A percentile compares a stretch with the other conserved stretches of the same genome.
Evolutionary conservation across 2,329 filamentous ascomycete genomes (phyloP).

Genomic region (Penicillium verrucosum): DNA sequence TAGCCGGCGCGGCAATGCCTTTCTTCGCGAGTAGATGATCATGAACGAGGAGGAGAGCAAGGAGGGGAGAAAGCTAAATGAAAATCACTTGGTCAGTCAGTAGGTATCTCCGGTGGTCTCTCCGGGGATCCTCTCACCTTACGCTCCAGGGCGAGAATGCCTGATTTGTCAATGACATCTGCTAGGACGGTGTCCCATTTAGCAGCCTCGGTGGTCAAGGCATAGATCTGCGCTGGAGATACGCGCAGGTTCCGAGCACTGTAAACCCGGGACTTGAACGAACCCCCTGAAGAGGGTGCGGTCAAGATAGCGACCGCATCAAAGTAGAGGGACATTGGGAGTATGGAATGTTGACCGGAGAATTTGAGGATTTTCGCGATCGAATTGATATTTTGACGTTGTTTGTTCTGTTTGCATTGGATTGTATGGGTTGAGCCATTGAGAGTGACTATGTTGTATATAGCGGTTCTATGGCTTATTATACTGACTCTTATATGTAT

Average conservation of each 20-base stretch:
- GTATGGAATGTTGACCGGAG: slow-evolving; percentile 2
- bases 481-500: neutral
- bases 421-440: neutral
- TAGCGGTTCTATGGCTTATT: too few relatives aligned
- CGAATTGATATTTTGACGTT: slow-evolving; percentile 2
- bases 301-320: slow-evolving; percentile 77
- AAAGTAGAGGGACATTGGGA: slow-evolving; percentile 85
- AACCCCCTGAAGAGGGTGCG: slow-evolving; percentile 67
- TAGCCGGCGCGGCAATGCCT: slow-evolving; percentile 76
- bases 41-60: slow-evolving; percentile 80
- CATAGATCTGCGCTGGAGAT: slow-evolving; percentile 77
- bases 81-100: slow-evolving; percentile 39
- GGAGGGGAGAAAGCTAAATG: slow-evolving; percentile 69
- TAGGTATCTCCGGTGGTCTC: slow-evolving; percentile 16
- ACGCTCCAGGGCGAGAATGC: slow-evolving; percentile 72
- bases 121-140: slow-evolving; percentile 59
- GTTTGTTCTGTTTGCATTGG: slow-evolving; percentile 29
- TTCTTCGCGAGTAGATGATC: slow-evolving; percentile 78
- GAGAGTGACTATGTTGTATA: neutral
- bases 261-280: slow-evolving; percentile 83
- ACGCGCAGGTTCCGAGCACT: slow-evolving; percentile 70
- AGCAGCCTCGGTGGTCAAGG: slow-evolving; percentile 76
- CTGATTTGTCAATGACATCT: slow-evolving; percentile 81
- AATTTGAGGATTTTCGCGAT: slow-evolving; percentile 6
- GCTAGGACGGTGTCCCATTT: slow-evolving; percentile 88